Conservation (phyloP, 441 rosid genomes). For the Pelargonium myrrhifolium region DNA sequence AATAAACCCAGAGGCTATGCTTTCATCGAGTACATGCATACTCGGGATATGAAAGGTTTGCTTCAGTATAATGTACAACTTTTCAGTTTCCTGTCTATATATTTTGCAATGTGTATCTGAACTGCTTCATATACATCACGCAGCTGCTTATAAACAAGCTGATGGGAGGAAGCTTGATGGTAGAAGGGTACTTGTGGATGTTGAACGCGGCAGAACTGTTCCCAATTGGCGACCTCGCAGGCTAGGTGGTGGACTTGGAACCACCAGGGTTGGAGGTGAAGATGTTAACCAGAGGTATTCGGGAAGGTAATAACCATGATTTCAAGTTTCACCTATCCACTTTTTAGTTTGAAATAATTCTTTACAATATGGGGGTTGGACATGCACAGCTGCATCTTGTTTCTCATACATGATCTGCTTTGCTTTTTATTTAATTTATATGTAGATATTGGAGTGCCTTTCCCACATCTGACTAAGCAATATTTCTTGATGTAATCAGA, state of each 20-base stretch:
- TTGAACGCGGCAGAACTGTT: slow-evolving; percentile 89
- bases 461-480: too few relatives aligned
- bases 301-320: slow-evolving; percentile 28
- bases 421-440: too few relatives aligned
- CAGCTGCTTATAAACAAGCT: slow-evolving; percentile 95
- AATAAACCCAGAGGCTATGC: slow-evolving; percentile 89
- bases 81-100: neutral
- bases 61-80: slow-evolving; percentile 6
- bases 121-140: slow-evolving; percentile 13
- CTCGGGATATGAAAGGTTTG: slow-evolving; percentile 93
- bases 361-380: too few relatives aligned
- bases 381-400: too few relatives aligned
- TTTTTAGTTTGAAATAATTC: too few relatives aligned
- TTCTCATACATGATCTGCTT: too few relatives aligned
- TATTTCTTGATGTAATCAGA: too few relatives aligned
- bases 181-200: slow-evolving; percentile 91
- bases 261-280: slow-evolving; percentile 75
- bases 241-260: slow-evolving; percentile 96
- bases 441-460: too few relatives aligned
- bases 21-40: slow-evolving; percentile 82
- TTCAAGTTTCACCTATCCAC: too few relatives aligned
- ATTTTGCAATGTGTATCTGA: slow-evolving; percentile 12
- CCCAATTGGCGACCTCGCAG: slow-evolving; percentile 98
- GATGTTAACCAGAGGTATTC: slow-evolving; percentile 46
- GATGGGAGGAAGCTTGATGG: slow-evolving; percentile 96